Percentiles rank a stretch among this genome's conserved stretches.
These are phyloP conservation scores for Oldenlandia corymbosa DNA, from an alignment of 257 asterid species.

Conservation along the genomic window DNA sequence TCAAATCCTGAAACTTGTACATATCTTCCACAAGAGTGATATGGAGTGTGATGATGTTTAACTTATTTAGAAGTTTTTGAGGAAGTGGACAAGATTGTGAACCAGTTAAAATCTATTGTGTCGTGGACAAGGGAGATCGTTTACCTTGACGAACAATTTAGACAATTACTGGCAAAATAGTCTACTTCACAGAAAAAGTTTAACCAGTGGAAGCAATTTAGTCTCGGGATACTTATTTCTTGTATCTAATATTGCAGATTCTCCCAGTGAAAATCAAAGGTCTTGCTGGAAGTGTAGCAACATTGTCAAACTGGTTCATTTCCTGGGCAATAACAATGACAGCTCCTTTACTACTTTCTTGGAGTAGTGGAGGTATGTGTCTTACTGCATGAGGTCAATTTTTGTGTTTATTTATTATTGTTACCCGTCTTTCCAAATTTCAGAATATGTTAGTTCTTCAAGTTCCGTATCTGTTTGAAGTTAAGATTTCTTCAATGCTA, in stretches of 20 bases:
- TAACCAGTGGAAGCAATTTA: not conserved
- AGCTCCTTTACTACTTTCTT: conserved; percentile 65
- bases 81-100: too few species aligned
- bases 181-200: not conserved
- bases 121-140: not conserved
- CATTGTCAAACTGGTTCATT: conserved; percentile 65
- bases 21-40: too few species aligned
- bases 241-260: conserved; percentile 40
- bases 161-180: not conserved
- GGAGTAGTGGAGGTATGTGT: conserved; percentile 76
- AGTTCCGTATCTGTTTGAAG: too few species aligned
- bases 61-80: too few species aligned
- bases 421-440: not conserved
- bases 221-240: not conserved
- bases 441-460: not conserved
- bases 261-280: conserved; percentile 83
- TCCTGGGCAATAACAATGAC: conserved; percentile 69
- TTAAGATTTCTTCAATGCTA: not conserved
- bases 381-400: too few species aligned
- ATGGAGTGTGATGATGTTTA: too few species aligned
- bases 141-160: not conserved
- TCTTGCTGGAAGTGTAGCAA: conserved; percentile 85
- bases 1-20: too few species aligned
- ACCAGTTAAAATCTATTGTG: too few species aligned
- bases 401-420: not conserved